These are phyloP conservation scores for Pilaira anomala DNA, from an alignment of 192 early-diverging fungal genomes.

Conservation along the genomic window DNA sequence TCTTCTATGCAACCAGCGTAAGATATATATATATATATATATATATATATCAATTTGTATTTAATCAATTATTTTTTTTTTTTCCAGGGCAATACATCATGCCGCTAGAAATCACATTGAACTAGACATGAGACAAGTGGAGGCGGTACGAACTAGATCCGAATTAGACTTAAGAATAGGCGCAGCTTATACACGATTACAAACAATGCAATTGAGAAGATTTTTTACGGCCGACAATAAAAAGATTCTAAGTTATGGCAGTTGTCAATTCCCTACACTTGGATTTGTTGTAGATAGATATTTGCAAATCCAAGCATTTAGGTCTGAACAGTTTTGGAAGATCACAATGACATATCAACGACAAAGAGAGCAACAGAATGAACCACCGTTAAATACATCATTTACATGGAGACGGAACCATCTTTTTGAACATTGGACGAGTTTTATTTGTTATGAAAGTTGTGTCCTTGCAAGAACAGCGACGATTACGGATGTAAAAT, in stretches of 20 bases:
- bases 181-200: conserved; percentile 89
- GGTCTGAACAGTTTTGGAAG: conserved; percentile 90
- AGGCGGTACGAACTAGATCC: conserved; percentile 77
- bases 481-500: conserved; percentile 52
- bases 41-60: neutral
- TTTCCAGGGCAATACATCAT: conserved; percentile 62
- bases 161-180: conserved; percentile 94
- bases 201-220: conserved; percentile 66
- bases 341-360: conserved; percentile 60
- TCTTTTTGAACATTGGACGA: conserved; percentile 74
- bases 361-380: conserved; percentile 3
- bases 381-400: conserved; percentile 4
- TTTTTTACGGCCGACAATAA: conserved; percentile 54
- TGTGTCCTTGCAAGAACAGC: conserved; percentile 64
- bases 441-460: conserved; percentile 68
- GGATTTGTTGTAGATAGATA: conserved; percentile 94
- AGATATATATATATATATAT: conserved; percentile 6
- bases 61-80: conserved; percentile 1
- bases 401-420: conserved; percentile 76
- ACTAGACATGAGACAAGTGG: conserved; percentile 72
- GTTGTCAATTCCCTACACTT: conserved; percentile 95
- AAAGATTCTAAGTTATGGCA: conserved; percentile 83
- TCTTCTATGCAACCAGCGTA: conserved; percentile 80
- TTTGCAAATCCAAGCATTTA: conserved; percentile 70
- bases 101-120: conserved; percentile 70